Evolutionary conservation across 345 rosid genomes (phyloP).

Genomic region (Euphorbia peplus): DNA sequence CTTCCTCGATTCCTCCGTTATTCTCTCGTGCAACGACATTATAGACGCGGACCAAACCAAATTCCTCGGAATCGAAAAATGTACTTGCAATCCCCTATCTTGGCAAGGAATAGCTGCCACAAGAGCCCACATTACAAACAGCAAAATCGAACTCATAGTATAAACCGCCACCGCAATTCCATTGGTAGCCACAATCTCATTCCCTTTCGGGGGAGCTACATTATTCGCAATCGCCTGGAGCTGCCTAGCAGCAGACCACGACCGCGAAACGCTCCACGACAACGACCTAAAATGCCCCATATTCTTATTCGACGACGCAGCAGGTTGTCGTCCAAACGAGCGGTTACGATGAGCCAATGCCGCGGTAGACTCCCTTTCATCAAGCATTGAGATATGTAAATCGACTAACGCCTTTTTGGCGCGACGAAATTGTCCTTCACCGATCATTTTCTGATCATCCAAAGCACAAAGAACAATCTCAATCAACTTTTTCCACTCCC

Average conservation of each 20-base stretch:
- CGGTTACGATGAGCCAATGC: conserved; percentile 68
- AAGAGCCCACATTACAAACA: conserved; percentile 86
- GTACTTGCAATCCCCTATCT: conserved; percentile 85
- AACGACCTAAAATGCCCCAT: conserved; percentile 76
- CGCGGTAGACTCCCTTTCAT: conserved; percentile 58
- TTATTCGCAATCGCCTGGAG: conserved; percentile 71
- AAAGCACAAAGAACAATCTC: conserved; percentile 49
- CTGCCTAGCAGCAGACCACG: conserved; percentile 96
- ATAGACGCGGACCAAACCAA: conserved; percentile 64
- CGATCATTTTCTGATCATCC: conserved; percentile 41
- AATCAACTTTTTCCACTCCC: conserved; percentile 42
- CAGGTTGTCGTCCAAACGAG: conserved; percentile 61
- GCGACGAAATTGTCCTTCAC: conserved; percentile 87
- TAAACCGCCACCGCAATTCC: conserved; percentile 68
- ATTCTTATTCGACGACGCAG: conserved; percentile 28
- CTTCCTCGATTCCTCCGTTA: conserved; percentile 75
- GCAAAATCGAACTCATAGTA: conserved; percentile 63
- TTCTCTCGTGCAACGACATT: conserved; percentile 60
- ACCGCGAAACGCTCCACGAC: conserved; percentile 95
- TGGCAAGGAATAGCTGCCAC: conserved; percentile 98
- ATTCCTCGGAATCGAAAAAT: conserved; percentile 66
- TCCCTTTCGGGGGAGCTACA: conserved; percentile 51
- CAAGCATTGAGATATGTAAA: conserved; percentile 80
- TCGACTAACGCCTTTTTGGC: conserved; percentile 84
- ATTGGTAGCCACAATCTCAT: conserved; percentile 48